These are phyloP conservation scores for Lentinula lateritia DNA, from an alignment of 768 basidiomycete species.

Conservation along the genomic window DNA sequence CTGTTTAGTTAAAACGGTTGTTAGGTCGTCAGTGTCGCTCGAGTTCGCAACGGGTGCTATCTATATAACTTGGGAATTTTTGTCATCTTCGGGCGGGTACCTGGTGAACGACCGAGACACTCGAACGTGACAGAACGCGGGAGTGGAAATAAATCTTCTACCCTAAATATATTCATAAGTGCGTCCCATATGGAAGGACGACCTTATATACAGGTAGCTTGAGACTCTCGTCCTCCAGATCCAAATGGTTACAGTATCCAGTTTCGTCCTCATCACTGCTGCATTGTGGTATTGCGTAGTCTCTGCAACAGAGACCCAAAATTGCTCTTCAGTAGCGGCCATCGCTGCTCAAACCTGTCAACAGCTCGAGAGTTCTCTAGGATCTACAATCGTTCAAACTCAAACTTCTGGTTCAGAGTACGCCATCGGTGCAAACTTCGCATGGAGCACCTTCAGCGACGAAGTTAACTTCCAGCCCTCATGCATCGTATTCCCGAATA, in stretches of 20 bases:
- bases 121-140: not conserved
- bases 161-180: not conserved
- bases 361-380: not conserved
- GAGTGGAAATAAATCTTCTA: not conserved
- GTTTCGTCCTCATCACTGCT: not conserved
- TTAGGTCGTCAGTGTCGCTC: not conserved
- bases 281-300: not conserved
- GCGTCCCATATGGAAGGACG: not conserved
- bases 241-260: not conserved
- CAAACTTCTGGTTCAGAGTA: not conserved
- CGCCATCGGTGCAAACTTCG: not conserved
- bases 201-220: not conserved
- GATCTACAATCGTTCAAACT: not conserved
- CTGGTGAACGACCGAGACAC: not conserved
- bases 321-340: not conserved
- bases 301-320: not conserved
- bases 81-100: not conserved
- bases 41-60: not conserved
- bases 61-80: not conserved
- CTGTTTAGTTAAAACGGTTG: not conserved
- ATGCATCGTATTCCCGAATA: conserved; percentile 16
- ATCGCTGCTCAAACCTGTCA: not conserved
- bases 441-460: conserved; percentile 15
- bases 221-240: not conserved
- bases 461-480: conserved; percentile 9